These are phyloP conservation scores for Pseudozyma pruni DNA, from an alignment of 1,284 basidiomycete genomes.

Conservation along the genomic window DNA sequence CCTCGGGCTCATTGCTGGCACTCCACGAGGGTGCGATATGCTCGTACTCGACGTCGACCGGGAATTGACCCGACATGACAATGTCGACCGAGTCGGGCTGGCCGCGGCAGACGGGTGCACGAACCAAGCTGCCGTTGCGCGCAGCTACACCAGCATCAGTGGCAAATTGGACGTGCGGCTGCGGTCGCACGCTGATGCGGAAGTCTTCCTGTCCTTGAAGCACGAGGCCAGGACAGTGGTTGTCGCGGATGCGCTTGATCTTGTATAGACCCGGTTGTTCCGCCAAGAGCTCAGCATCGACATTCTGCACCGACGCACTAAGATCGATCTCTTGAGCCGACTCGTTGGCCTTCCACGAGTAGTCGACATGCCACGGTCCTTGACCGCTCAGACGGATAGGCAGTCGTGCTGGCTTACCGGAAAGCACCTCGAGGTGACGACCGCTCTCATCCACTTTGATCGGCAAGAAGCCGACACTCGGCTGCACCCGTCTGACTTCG, in stretches of 20 bases:
- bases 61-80: slow-evolving; percentile 76
- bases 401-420: slow-evolving; percentile 75
- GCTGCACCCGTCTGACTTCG: slow-evolving; percentile 86
- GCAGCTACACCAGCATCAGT: slow-evolving; percentile 33
- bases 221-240: slow-evolving; percentile 83
- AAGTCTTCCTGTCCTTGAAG: slow-evolving; percentile 75
- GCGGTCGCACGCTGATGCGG: slow-evolving; percentile 78
- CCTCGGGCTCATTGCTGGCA: slow-evolving; percentile 32
- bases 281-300: slow-evolving; percentile 79
- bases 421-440: slow-evolving; percentile 76
- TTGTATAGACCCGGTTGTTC: slow-evolving; percentile 80
- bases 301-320: slow-evolving; percentile 72
- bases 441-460: slow-evolving; percentile 68
- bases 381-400: slow-evolving; percentile 66
- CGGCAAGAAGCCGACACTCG: slow-evolving; percentile 82
- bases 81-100: slow-evolving; percentile 81
- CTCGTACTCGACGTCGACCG: slow-evolving; percentile 51
- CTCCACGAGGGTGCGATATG: slow-evolving; percentile 38
- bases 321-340: slow-evolving; percentile 64
- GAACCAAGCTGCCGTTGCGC: slow-evolving; percentile 69
- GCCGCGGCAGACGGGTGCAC: slow-evolving; percentile 83
- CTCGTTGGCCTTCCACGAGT: slow-evolving; percentile 73
- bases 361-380: slow-evolving; percentile 75
- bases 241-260: slow-evolving; percentile 79
- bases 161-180: slow-evolving; percentile 71